Evolutionary conservation across 768 basidiomycete genomes (phyloP), one percentile per base, ranked within the genome.

Genomic region (Mycena kentingensis): DNA sequence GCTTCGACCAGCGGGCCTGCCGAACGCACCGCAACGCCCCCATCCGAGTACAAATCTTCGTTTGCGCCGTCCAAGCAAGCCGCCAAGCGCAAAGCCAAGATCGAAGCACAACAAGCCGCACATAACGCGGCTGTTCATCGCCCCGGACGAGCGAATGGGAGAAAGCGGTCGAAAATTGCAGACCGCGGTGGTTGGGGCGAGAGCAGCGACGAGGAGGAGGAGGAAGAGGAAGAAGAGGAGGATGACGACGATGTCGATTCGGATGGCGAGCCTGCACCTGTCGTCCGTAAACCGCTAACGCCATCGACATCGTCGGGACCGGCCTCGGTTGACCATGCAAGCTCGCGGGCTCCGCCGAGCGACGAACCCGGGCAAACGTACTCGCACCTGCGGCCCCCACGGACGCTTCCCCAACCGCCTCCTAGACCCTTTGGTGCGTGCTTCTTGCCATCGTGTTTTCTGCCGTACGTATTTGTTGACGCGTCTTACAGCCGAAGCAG

Each of bases 41-140:
- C 58, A 34, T 67, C 67, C 48, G 67, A 82, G 48, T 88, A 80
- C 71, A 84, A 83, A 47, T 95, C 93, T 0, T 93, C 95, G 3
- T 98, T 98, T 65, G 90, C 93, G 0, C 87, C 87, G 2, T 90
- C 88, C 16, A 88, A 82, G 63, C 83, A 87, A 57, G 93, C 93
- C 32, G 83, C 84, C 19, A 87, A 98, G 64, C 80, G 96, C 47
- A 88, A 89, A 61, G 88, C 90, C 7, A 90, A 88, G 65, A 78
- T 81, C 13, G 85, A 95, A 63, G 91, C 88, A 11, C 88, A 90
- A 59, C 88, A 92, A 63, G 87, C 83, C 38, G 91, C 90, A 1
- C 82, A 87, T 27, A 82, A 92, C 36, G 88, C 88, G 34, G 92
- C 89, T 11, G 81, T 77, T 37, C 83, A 85, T 51, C 82, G 81